Percentiles rank a stretch among this genome's conserved stretches.
Conservation (phyloP, 768 basidiomycete species). For the Termitomyces titanicus region DNA sequence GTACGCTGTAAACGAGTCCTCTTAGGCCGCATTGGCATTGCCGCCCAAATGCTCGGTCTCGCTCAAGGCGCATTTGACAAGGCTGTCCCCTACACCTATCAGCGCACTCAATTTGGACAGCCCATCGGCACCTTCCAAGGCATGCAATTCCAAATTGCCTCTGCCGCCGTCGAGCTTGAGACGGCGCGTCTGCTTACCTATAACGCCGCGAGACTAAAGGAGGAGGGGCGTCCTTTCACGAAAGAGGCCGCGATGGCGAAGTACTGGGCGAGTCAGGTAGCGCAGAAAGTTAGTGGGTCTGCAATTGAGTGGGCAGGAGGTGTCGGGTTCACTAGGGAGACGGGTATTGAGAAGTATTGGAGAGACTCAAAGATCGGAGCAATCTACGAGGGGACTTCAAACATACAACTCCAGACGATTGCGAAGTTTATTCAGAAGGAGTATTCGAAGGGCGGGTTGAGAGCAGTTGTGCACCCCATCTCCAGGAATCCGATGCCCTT, state of each 20-base stretch:
- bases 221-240: conserved; percentile 80
- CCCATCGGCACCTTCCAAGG: conserved; percentile 93
- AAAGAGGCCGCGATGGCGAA: conserved; percentile 99
- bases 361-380: conserved; percentile 95
- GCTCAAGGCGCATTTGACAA: conserved; percentile 97
- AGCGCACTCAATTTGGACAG: conserved; percentile 93
- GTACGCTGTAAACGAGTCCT: neutral
- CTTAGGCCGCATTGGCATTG: conserved; percentile 81
- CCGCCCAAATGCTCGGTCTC: conserved; percentile 97
- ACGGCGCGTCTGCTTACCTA: conserved; percentile 89
- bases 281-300: conserved; percentile 79
- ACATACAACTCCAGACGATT: conserved; percentile 96
- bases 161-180: conserved; percentile 88
- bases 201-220: conserved; percentile 94
- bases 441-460: conserved; percentile 47
- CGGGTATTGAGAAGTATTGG: conserved; percentile 96
- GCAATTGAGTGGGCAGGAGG: conserved; percentile 98
- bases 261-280: conserved; percentile 85
- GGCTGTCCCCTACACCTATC: conserved; percentile 91
- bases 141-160: conserved; percentile 92
- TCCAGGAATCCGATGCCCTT: too few relatives aligned
- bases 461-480: neutral
- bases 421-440: conserved; percentile 88
- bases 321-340: conserved; percentile 88
- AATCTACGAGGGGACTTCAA: conserved; percentile 95